These are phyloP conservation scores for Paramecium sexaurelia DNA, from an alignment of 73 alveolate genomes.

Conservation along the genomic window DNA sequence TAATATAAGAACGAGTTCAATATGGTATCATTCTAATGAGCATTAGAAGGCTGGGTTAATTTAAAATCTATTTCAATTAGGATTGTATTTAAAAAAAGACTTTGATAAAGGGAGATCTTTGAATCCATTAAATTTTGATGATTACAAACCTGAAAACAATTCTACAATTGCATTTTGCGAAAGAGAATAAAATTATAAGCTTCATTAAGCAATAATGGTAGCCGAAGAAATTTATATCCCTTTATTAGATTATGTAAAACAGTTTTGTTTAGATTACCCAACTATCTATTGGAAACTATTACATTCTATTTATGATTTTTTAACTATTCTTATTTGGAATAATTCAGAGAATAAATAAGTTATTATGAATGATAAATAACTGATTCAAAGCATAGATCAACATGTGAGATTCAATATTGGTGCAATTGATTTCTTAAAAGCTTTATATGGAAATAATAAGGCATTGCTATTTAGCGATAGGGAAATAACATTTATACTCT, in stretches of 20 bases:
- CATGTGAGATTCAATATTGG: not conserved
- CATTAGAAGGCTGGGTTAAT: not conserved
- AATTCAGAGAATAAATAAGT: conserved; percentile 19
- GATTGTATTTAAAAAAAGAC: not conserved
- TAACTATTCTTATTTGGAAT: conserved; percentile 42
- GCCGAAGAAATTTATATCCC: not conserved
- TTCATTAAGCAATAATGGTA: not conserved
- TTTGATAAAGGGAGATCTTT: not conserved
- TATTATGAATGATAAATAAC: not conserved
- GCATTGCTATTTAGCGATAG: not conserved
- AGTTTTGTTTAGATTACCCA: not conserved
- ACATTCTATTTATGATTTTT: not conserved
- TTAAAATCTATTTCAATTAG: not conserved
- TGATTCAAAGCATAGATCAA: not conserved
- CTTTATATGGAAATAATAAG: conserved; percentile 4
- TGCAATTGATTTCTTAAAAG: not conserved
- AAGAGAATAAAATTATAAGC: not conserved
- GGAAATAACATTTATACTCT: not conserved
- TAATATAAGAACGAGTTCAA: not conserved
- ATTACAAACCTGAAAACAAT: not conserved
- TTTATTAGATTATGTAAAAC: not conserved
- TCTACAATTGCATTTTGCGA: not conserved
- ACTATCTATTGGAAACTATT: not conserved
- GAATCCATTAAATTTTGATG: not conserved
- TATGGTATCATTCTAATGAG: not conserved